Conservation (phyloP, 352 stramenopile species). For the Pythium scleroteichum region DNA sequence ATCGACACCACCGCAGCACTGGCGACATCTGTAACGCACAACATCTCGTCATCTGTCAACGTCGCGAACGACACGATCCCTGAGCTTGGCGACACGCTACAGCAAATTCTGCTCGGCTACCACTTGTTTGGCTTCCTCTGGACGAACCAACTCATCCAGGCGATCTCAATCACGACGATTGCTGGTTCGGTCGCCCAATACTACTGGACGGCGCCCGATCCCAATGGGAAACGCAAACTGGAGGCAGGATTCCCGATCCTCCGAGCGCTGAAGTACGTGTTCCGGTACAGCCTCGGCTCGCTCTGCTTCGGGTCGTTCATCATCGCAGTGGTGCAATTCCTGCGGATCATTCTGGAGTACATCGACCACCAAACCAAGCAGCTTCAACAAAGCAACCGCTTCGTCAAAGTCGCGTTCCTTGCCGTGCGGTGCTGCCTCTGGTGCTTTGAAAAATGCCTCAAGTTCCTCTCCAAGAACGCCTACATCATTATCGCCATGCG, state of each 20-base stretch:
- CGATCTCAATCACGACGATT: slow-evolving; percentile 93
- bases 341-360: slow-evolving; percentile 93
- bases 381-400: slow-evolving; percentile 66
- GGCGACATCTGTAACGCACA: slow-evolving; percentile 18
- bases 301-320: slow-evolving; percentile 96
- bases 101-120: slow-evolving; percentile 64
- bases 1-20: slow-evolving; percentile 27
- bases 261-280: slow-evolving; percentile 51
- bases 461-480: slow-evolving; percentile 97
- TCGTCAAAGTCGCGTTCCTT: slow-evolving; percentile 85
- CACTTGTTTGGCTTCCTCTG: slow-evolving; percentile 97
- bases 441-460: slow-evolving; percentile 96
- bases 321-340: slow-evolving; percentile 96
- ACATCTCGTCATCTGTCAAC: slow-evolving; percentile 2
- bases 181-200: slow-evolving; percentile 90
- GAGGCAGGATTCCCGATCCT: slow-evolving; percentile 63
- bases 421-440: slow-evolving; percentile 91
- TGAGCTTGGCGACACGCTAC: slow-evolving; percentile 40
- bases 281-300: slow-evolving; percentile 93
- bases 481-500: slow-evolving; percentile 91
- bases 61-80: slow-evolving; percentile 30
- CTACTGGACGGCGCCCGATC: slow-evolving; percentile 87
- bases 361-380: slow-evolving; percentile 92
- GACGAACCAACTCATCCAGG: slow-evolving; percentile 95
- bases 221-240: slow-evolving; percentile 38